phyloP scores from a whole-genome alignment of 257 asterid genomes.

The Nicotiana paniculata region DNA sequence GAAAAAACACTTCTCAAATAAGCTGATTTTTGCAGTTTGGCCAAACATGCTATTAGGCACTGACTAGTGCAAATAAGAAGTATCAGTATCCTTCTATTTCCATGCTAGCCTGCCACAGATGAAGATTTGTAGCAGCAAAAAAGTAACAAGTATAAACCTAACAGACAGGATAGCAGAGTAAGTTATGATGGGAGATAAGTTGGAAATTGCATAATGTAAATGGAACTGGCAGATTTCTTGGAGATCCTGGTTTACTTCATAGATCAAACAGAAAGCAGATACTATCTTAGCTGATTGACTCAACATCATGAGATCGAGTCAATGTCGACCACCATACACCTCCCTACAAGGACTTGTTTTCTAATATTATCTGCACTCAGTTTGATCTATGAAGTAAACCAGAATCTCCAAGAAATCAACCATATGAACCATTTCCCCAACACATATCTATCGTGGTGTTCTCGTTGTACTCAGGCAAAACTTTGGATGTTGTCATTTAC shows the following conservation, averaged over 20 bases:
- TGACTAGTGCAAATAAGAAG: background rate
- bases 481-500: constrained; percentile 1
- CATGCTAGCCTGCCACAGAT: background rate
- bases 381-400: background rate
- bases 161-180: background rate
- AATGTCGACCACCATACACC: background rate
- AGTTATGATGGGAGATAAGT: background rate
- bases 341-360: background rate
- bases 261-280: background rate
- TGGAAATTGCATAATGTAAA: background rate
- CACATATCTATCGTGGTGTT: background rate
- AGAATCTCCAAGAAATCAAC: background rate
- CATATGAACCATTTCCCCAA: background rate
- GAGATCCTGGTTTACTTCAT: background rate
- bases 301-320: background rate
- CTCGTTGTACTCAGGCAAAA: background rate
- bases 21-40: no score
- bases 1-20: no score
- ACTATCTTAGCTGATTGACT: background rate
- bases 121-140: background rate
- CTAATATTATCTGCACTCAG: background rate
- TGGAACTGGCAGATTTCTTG: background rate
- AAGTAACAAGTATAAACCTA: background rate
- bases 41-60: background rate
- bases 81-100: background rate